Conservation (phyloP, 192 early-diverging fungal species). For the Blastocladiella britannica region DNA sequence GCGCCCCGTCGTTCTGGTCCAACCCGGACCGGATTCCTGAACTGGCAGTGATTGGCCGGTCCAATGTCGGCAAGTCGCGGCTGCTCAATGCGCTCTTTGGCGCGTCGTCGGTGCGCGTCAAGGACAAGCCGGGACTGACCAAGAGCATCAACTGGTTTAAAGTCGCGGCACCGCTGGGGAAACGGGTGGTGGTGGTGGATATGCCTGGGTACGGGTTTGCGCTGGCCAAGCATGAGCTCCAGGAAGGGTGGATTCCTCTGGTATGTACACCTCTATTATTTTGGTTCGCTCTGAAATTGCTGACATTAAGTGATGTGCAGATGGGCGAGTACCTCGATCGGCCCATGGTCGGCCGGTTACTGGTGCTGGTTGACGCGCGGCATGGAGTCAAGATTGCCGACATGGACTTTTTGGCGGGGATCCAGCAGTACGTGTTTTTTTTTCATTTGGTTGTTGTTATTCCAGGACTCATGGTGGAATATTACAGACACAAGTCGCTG, state of each 20-base stretch:
- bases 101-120: constrained; percentile 36
- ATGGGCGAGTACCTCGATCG: constrained; percentile 46
- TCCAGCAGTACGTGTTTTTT: constrained; percentile 17
- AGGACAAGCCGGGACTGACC: constrained; percentile 54
- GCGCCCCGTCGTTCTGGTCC: not conserved
- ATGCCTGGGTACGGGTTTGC: constrained; percentile 75
- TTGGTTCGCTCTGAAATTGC: not conserved
- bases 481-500: no score
- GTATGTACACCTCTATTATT: constrained; percentile 1
- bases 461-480: constrained; percentile 17
- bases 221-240: constrained; percentile 39
- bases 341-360: constrained; percentile 32
- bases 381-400: constrained; percentile 40
- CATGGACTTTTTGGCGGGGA: constrained; percentile 24
- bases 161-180: constrained; percentile 13
- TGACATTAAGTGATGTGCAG: constrained; percentile 9
- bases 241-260: constrained; percentile 19
- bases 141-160: constrained; percentile 63
- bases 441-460: not conserved
- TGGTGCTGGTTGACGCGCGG: constrained; percentile 54
- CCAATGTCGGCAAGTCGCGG: constrained; percentile 63
- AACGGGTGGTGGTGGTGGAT: constrained; percentile 43
- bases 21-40: not conserved
- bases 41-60: constrained; percentile 17
- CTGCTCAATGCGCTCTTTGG: constrained; percentile 45